Base-by-base conservation (phyloP, 495 filamentous ascomycete genomes). In the Daldinia grandis region DNA sequence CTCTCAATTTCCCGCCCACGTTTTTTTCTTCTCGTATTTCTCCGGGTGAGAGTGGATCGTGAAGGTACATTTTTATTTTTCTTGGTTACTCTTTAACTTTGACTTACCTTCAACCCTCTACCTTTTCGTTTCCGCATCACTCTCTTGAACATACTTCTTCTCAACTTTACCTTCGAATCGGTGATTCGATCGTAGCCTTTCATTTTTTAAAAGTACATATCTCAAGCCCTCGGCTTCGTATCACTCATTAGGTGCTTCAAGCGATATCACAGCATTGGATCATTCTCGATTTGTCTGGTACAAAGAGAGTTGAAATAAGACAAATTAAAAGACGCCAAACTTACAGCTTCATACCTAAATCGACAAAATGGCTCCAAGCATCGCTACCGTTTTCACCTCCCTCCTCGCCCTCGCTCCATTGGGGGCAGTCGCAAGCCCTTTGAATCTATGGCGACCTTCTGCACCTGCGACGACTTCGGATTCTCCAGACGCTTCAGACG, bases 301-400 rank as follows among this genome's bases (percentile, higher is more conserved):
- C 71, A 73, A 66, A 59, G 53, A 38, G 61, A 55, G 58, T 17
- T 30, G 27, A 58, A 50, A 58, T 38, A 56, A 9, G 5, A 35
- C 25, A 57, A 17, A 15, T 37, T 25, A 19, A 21, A 30, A 38
- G 24, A n/a, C 17, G 42, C 17, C 42, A 24, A 12, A 47, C 19
- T 12, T 9, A 24, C 42, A 47, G 21, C 9, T 47, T 24, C 42
- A 24, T 24, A 47, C 42, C 9, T 12, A 42, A 38, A 58, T 35
- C 38, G 21, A 56, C 62, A 76, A 59, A 31, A 78, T 76, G 74
- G 71, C 72, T 31, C 74, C 77, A 40, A 75, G 55, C 56, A 42
- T 82, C 50, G 61, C 73, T 51, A 53, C 69, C 44, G 69, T 81
- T 55, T 76, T 83, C 62, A 68, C 78, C 8, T 59, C 71, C 51